phyloP scores from a whole-genome alignment of 495 filamentous ascomycete species.

The Evernia prunastri region DNA sequence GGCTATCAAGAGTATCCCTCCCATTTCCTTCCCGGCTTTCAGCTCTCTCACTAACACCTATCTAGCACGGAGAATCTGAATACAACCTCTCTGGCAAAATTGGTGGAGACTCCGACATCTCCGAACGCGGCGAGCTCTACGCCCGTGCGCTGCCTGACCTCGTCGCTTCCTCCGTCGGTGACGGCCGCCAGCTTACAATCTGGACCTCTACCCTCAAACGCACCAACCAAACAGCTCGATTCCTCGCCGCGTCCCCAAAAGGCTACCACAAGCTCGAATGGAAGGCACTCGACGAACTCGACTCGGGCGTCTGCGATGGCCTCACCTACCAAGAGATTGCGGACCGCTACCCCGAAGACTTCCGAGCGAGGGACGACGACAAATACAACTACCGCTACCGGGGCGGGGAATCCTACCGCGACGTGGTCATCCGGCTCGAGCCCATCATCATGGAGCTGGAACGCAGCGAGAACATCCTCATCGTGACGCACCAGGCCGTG shows the following conservation, averaged over 20 bases:
- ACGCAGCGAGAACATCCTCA: constrained; percentile 90
- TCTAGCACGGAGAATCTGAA: constrained; percentile 84
- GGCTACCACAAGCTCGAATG: constrained; percentile 88
- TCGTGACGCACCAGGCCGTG: constrained; percentile 96
- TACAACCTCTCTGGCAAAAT: constrained; percentile 85
- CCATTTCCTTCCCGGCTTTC: not conserved
- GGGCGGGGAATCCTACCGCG: constrained; percentile 92
- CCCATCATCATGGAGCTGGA: constrained; percentile 99
- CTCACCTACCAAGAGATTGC: constrained; percentile 93
- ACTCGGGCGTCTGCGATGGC: constrained; percentile 92
- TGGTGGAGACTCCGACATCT: constrained; percentile 84
- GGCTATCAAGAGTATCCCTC: constrained; percentile 79
- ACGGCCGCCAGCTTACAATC: constrained; percentile 76
- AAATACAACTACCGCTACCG: constrained; percentile 99
- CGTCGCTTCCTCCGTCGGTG: constrained; percentile 65
- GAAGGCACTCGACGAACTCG: constrained; percentile 97
- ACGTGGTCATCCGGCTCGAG: constrained; percentile 94
- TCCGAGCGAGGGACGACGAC: constrained; percentile 87
- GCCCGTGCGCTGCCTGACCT: constrained; percentile 74
- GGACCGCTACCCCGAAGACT: constrained; percentile 85
- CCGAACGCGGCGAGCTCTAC: constrained; percentile 80
- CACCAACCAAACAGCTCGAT: constrained; percentile 84
- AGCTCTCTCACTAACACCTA: constrained; percentile 19
- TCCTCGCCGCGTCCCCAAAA: constrained; percentile 53
- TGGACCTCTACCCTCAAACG: constrained; percentile 95